A percentile compares a stretch with the other conserved stretches of the same genome.
phyloP scores from a whole-genome alignment of 176 grass and related monocot genomes.

The Bromus sterilis region DNA sequence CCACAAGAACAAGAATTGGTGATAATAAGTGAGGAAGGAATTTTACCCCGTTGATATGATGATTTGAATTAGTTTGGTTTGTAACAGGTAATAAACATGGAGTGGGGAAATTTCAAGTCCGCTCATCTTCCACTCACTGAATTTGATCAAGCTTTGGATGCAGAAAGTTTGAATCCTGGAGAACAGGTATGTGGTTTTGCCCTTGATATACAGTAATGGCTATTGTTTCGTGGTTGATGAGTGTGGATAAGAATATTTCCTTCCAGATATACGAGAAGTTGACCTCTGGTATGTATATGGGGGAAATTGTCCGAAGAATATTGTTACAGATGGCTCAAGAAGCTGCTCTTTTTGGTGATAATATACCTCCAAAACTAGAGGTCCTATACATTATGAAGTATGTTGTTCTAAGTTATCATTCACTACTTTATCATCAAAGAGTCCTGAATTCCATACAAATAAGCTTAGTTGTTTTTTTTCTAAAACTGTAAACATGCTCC shows the following conservation, averaged over 20 bases:
- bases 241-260: neutral
- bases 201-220: neutral
- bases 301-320: constrained; percentile 50
- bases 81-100: constrained; percentile 68
- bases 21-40: neutral
- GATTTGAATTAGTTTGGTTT: neutral
- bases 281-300: constrained; percentile 68
- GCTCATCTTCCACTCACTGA: constrained; percentile 53
- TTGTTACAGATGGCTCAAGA: constrained; percentile 41
- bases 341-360: constrained; percentile 52
- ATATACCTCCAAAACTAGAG: constrained; percentile 50
- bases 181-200: constrained; percentile 28
- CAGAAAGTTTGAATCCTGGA: constrained; percentile 59
- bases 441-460: neutral
- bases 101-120: constrained; percentile 63
- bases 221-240: neutral
- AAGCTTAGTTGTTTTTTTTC: neutral
- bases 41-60: neutral
- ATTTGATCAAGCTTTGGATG: constrained; percentile 46
- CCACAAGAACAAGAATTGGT: neutral
- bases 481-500: neutral
- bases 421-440: neutral
- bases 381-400: constrained; percentile 40
- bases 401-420: neutral
- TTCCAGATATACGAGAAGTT: constrained; percentile 54